These are phyloP conservation scores for Sicyos edulis DNA, from an alignment of 306 rosid genomes.

Conservation along the genomic window DNA sequence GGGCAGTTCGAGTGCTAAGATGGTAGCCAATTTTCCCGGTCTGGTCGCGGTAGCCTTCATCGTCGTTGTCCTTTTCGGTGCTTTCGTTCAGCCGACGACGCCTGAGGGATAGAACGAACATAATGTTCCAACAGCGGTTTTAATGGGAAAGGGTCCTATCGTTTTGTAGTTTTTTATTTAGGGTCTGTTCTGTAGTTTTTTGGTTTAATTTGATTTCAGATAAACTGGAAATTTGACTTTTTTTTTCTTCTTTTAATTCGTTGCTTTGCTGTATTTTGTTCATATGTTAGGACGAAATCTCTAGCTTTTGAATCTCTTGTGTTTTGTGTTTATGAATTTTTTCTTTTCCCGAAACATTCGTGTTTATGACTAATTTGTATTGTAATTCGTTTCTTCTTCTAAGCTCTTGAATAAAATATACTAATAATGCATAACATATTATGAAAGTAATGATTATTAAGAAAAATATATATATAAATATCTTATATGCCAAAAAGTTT, in stretches of 20 bases:
- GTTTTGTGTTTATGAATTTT: background rate
- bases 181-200: background rate
- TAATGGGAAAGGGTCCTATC: background rate
- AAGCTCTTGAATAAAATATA: background rate
- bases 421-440: too few relatives aligned
- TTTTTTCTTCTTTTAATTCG: background rate
- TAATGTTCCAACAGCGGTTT: background rate
- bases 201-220: background rate
- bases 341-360: too few relatives aligned
- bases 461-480: too few relatives aligned
- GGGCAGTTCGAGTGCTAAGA: slow-evolving; percentile 17
- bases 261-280: background rate
- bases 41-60: slow-evolving; percentile 30
- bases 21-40: slow-evolving; percentile 21
- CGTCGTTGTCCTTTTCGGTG: slow-evolving; percentile 9
- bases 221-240: background rate
- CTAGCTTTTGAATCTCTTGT: background rate
- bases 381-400: background rate
- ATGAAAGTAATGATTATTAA: too few relatives aligned
- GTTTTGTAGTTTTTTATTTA: background rate
- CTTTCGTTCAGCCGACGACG: slow-evolving; percentile 17
- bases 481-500: too few relatives aligned
- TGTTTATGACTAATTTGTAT: background rate
- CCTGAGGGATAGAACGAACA: background rate
- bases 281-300: slow-evolving; percentile 1